These are phyloP conservation scores for Kregervanrija pseudodelftensis DNA, from an alignment of 805 yeast genomes.

Conservation along the genomic window DNA sequence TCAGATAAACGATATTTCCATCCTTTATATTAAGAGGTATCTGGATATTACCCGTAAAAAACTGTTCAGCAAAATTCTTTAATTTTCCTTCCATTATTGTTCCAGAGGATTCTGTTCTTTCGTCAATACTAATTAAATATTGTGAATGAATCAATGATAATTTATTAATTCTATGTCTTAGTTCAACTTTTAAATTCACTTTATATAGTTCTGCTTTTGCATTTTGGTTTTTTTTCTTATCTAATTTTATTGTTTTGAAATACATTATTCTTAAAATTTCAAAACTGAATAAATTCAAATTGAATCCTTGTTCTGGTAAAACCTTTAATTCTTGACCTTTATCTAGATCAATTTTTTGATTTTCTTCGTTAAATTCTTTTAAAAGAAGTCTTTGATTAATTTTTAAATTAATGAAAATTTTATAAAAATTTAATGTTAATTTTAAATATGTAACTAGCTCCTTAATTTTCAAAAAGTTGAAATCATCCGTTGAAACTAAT, in stretches of 20 bases:
- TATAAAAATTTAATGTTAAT: conserved; percentile 25
- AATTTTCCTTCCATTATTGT: conserved; percentile 6
- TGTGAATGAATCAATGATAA: conserved; percentile 15
- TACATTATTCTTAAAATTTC: conserved; percentile 22
- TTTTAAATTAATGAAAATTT: conserved; percentile 11
- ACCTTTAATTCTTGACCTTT: conserved; percentile 9
- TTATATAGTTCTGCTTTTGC: conserved; percentile 17
- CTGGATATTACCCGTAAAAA: conserved; percentile 16
- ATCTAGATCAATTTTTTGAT: conserved; percentile 11
- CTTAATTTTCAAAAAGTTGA: conserved; percentile 17
- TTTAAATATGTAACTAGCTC: conserved; percentile 23
- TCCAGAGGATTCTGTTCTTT: conserved; percentile 1
- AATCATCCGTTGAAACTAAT: conserved; percentile 10
- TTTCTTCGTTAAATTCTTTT: conserved; percentile 11
- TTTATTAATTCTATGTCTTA: conserved; percentile 15
- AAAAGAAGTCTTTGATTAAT: conserved; percentile 7
- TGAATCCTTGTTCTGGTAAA: conserved; percentile 16
- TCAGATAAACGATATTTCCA: conserved; percentile 16
- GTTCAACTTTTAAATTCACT: conserved; percentile 15
- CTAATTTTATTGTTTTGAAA: conserved; percentile 11
- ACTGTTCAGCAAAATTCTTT: conserved; percentile 7
- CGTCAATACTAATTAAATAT: conserved; percentile 19
- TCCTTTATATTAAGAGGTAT: not conserved
- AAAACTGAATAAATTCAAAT: conserved; percentile 15
- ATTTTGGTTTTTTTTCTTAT: conserved; percentile 11